These are phyloP conservation scores for Arctium minus DNA, from an alignment of 129 eudicot species.

Conservation along the genomic window DNA sequence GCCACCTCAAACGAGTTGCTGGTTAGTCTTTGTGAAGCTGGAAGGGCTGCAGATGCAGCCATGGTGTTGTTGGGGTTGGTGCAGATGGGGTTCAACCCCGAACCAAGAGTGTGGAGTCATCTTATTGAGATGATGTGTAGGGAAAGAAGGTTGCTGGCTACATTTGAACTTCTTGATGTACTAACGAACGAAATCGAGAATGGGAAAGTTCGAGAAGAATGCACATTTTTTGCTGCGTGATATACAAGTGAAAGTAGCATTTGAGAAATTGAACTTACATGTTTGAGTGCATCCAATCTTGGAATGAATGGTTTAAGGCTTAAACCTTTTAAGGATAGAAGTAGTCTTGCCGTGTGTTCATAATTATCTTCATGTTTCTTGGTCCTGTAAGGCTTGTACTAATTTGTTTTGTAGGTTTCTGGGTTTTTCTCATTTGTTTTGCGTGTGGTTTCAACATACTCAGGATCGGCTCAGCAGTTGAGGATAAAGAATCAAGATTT, in stretches of 20 bases:
- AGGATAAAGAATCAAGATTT: not conserved
- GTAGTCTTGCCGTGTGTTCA: no score
- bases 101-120: constrained; percentile 53
- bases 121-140: constrained; percentile 57
- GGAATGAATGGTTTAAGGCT: no score
- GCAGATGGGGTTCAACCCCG: constrained; percentile 71
- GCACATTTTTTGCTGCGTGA: not conserved
- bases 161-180: constrained; percentile 59
- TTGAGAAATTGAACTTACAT: not conserved
- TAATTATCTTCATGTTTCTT: no score
- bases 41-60: constrained; percentile 55
- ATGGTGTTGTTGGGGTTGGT: constrained; percentile 40
- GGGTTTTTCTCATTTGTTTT: not conserved
- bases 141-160: constrained; percentile 70
- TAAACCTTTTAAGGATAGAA: no score
- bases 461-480: not conserved
- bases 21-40: constrained; percentile 56
- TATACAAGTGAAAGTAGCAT: not conserved
- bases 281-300: no score
- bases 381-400: no score
- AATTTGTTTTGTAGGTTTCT: not conserved
- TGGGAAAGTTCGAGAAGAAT: not conserved
- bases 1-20: constrained; percentile 73
- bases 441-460: not conserved
- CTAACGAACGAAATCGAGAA: constrained; percentile 9